Percentiles rank a stretch among this genome's conserved stretches.
Evolutionary conservation across 2,329 filamentous ascomycete species (phyloP).

Genomic region (Scedosporium minutisporum): DNA sequence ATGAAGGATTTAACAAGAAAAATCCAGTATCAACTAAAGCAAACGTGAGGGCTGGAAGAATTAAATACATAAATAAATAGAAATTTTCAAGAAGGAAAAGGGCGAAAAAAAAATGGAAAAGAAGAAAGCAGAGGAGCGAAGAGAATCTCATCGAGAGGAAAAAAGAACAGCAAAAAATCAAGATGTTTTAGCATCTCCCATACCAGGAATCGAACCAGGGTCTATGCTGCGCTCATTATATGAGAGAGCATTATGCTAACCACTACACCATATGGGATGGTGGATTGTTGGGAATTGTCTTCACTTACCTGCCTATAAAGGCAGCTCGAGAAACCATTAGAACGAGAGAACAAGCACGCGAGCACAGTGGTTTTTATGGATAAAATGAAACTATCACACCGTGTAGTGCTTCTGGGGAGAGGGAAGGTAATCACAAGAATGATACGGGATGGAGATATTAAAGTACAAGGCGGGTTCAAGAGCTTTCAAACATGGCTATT

Average conservation of each 20-base stretch:
- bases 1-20: too few species aligned
- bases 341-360: too few species aligned
- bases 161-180: background rate
- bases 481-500: too few species aligned
- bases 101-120: background rate
- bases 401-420: too few species aligned
- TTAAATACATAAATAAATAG: background rate
- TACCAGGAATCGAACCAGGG: slow-evolving; percentile 6
- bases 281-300: background rate
- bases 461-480: too few species aligned
- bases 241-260: slow-evolving; percentile 5
- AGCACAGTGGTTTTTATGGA: too few species aligned
- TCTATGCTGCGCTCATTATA: background rate
- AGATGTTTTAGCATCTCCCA: background rate
- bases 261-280: slow-evolving; percentile 1
- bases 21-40: background rate
- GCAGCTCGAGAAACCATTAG: background rate
- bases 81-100: background rate
- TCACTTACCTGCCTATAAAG: background rate
- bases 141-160: background rate
- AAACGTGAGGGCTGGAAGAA: background rate
- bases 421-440: too few species aligned
- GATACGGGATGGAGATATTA: too few species aligned
- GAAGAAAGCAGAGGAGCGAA: background rate
- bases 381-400: too few species aligned